Evolutionary conservation across 2,329 filamentous ascomycete species (phyloP).

Genomic region (Scedosporium boydii): DNA sequence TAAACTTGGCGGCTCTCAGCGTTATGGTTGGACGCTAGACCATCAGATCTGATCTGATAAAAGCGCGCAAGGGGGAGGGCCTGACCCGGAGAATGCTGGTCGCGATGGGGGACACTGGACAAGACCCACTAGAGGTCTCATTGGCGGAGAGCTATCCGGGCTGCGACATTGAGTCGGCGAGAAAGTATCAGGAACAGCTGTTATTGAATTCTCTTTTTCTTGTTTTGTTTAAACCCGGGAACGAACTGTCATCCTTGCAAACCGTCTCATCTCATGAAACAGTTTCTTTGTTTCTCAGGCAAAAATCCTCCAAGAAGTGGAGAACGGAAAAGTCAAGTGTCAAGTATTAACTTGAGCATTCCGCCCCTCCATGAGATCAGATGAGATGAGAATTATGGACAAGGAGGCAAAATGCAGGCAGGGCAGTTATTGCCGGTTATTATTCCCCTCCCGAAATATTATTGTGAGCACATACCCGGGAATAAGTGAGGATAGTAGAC

Average conservation of each 20-base stretch:
- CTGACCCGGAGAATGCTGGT: too few species aligned
- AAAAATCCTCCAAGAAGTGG: too few species aligned
- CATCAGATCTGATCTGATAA: too few species aligned
- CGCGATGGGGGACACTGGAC: too few species aligned
- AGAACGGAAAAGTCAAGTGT: too few species aligned
- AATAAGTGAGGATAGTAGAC: background rate
- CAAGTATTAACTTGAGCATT: background rate
- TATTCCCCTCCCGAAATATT: background rate
- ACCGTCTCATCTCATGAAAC: background rate
- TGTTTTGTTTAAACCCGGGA: background rate
- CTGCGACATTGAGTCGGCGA: background rate
- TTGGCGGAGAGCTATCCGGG: too few species aligned
- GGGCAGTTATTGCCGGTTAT: background rate
- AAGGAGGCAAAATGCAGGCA: background rate
- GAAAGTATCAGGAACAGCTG: background rate
- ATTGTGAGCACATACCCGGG: background rate
- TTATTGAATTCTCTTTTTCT: background rate
- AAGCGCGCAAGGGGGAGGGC: too few species aligned
- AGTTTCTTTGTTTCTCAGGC: background rate
- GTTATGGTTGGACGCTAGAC: too few species aligned
- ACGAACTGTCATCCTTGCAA: background rate
- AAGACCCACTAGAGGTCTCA: too few species aligned
- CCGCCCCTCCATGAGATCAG: background rate
- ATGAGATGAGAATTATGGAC: background rate
- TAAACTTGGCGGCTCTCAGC: too few species aligned